Percentiles rank a stretch among this genome's conserved stretches.
Evolutionary conservation across 2,329 filamentous ascomycete species (phyloP).

Genomic region (Ascochyta rabiei): DNA sequence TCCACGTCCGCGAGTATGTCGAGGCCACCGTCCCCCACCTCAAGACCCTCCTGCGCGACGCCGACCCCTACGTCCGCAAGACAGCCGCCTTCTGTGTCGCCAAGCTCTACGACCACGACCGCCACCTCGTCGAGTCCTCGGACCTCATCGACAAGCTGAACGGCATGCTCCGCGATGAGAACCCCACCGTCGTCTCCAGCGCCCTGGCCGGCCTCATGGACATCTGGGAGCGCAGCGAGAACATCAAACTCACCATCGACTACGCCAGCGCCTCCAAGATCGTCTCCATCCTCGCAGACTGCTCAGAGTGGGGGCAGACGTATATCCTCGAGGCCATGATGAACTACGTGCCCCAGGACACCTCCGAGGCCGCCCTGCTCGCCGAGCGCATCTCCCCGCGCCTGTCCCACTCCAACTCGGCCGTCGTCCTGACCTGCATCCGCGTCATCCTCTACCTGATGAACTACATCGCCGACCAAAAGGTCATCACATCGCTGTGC

Average conservation of each 20-base stretch:
- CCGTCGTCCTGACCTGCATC: constrained; percentile 94
- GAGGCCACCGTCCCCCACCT: constrained; percentile 86
- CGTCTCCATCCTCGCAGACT: constrained; percentile 93
- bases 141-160: constrained; percentile 94
- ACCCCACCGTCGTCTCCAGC: constrained; percentile 95
- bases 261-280: constrained; percentile 98
- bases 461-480: constrained; percentile 96
- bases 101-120: constrained; percentile 97
- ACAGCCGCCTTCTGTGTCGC: constrained; percentile 96
- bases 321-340: constrained; percentile 98
- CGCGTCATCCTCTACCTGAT: constrained; percentile 95
- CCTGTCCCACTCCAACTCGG: constrained; percentile 94
- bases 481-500: constrained; percentile 83
- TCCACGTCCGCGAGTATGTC: constrained; percentile 95
- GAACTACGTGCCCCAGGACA: constrained; percentile 95
- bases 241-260: constrained; percentile 97
- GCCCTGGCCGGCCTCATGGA: constrained; percentile 91
- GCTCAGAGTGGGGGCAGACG: constrained; percentile 98
- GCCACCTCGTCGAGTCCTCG: constrained; percentile 83
- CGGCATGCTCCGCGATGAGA: constrained; percentile 88
- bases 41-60: constrained; percentile 80
- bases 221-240: constrained; percentile 97
- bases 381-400: constrained; percentile 95
- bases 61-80: constrained; percentile 95
- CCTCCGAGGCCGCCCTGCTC: constrained; percentile 82